phyloP scores from a whole-genome alignment of 2,329 filamentous ascomycete genomes.

The Claviceps humidiphila region DNA sequence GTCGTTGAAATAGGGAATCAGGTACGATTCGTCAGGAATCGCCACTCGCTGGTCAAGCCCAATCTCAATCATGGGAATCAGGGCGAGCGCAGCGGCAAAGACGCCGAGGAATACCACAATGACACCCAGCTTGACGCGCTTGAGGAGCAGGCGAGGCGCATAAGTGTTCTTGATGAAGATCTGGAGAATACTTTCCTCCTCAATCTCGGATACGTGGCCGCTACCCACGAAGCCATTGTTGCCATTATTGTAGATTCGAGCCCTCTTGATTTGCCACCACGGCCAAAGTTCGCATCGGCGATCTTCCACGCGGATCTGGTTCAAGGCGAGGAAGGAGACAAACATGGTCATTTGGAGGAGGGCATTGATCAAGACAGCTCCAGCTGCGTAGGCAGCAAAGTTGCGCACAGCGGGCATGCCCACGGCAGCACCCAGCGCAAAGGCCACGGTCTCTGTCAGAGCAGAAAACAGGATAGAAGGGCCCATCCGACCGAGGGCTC shows the following conservation, averaged over 20 bases:
- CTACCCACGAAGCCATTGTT: constrained; percentile 42
- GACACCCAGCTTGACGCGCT: constrained; percentile 64
- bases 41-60: constrained; percentile 92
- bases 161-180: constrained; percentile 84
- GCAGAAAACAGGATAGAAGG: constrained; percentile 93
- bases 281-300: constrained; percentile 85
- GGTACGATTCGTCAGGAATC: constrained; percentile 83
- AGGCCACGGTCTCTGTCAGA: constrained; percentile 86
- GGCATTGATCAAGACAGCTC: constrained; percentile 93
- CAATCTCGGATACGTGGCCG: constrained; percentile 52
- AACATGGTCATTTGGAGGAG: constrained; percentile 97
- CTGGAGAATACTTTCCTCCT: constrained; percentile 74
- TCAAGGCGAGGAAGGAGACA: constrained; percentile 77
- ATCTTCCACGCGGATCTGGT: constrained; percentile 81
- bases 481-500: constrained; percentile 88
- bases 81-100: constrained; percentile 71
- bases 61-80: constrained; percentile 73
- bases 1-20: constrained; percentile 95
- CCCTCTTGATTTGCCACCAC: constrained; percentile 68
- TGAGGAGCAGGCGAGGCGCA: constrained; percentile 67
- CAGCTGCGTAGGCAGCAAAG: constrained; percentile 91
- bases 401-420: constrained; percentile 97
- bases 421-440: constrained; percentile 82
- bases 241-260: constrained; percentile 49
- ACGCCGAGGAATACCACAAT: constrained; percentile 74